Base-by-base conservation (phyloP, 306 rosid genomes). In the Trifolium repens region DNA sequence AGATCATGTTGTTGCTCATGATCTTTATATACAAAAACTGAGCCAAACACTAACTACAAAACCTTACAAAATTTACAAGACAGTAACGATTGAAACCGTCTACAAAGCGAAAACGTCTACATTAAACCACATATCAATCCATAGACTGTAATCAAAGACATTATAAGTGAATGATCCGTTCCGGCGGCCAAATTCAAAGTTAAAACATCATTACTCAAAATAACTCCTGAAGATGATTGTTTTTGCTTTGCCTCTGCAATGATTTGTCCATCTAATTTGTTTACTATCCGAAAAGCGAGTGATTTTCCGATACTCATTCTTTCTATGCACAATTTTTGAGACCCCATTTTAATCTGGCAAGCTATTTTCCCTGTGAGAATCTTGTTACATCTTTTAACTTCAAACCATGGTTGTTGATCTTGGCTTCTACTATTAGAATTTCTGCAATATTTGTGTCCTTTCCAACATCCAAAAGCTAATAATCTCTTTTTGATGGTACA, bases 161-260 rank as follows among this genome's bases (percentile, higher is more conserved):
- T 83, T 30, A 89, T n/a, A 1, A 92, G 81, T 0, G 91, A 88
- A 79, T 74, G 93, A 42, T 92, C 97, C 2, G 81, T 73, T 26
- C 80, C 72, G 6, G 84, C 77, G 15, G 77, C 86, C 74, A 90
- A 82, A 50, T 89, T 84, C 68, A 91, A 63, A 13, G 86, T 81
- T 40, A 91, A 75, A 11, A 91, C 96, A 84, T 91, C 97, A 50
- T 87, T 86, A 9, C 96, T 90, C 75, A 91, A 59, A 15, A 79
- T 80, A 12, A 89, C 77, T 35, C 96, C 97, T 4, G 83, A 77
- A 9, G 79, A 3, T 15, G 88, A 80, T 1, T 77, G 69, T 50
- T 92, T 92, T 69, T 81, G 85, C 69, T 88, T 90, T 55, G 90
- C 96, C 93, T 94, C 97, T 6, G 98, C 98, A 71, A 91, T 75